Evolutionary conservation across 2,329 filamentous ascomycete species (phyloP), one percentile per base, ranked within the genome.

Genomic region (Apiospora kogelbergensis): DNA sequence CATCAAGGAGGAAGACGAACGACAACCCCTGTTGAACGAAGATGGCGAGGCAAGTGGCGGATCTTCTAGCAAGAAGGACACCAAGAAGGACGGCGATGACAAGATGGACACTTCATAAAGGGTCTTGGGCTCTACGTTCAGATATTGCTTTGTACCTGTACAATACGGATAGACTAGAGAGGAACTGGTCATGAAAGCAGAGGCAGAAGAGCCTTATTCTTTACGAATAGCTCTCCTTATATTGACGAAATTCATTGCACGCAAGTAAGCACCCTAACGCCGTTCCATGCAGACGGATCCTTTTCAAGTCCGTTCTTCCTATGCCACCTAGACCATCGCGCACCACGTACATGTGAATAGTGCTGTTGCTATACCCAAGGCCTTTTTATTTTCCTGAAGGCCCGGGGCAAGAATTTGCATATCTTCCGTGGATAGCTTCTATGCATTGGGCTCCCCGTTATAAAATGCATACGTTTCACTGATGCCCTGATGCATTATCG

Each of bases 51-150:
- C 89, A 22, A 91, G 90, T 75, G 88, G 88, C 26, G 65, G 69
- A 57, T 75, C 76, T 79, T 80, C 81, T 71, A 84, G 76, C 78
- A 85, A 86, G 75, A 82, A 84, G 70, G 83, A 86, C 74, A 83
- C 83, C 75, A 83, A 85, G 73, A 87, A 87, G 68, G 84, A 86
- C 75, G 53, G 53, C 6, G 84, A 84, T 63, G 93, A 96, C 81
- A 95, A 92, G 88, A 97, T 97, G 94, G 94, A 97, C 81, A 97
- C 91, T 71, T 94, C 93, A 81, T 95, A 86, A 24, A 66, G 67
- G 69, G 10, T 26, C 30, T 60, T 60, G 30, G 11, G 30, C 26
- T 60, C n/a, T 20, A n/a, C 20, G 30, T n/a, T 37, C 53, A n/a
- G 3, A 11, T 11, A 33, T 9, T 60, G 30, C 30, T 60, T 60